Base-by-base conservation (phyloP, 768 basidiomycete genomes). In the Auriscalpium orientale region DNA sequence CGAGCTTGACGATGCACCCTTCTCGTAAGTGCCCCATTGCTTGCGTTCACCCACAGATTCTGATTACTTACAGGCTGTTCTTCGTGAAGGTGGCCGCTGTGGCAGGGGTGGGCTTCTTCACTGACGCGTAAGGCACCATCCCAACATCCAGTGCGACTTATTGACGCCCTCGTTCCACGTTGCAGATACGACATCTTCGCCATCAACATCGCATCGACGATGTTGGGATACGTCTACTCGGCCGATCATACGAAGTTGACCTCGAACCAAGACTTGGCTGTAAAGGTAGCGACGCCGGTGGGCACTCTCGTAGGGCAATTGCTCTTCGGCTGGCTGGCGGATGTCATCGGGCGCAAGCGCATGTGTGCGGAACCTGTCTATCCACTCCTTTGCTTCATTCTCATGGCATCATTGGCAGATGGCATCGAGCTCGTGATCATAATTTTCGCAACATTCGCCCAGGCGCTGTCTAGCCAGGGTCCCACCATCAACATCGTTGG, bases 21-120 rank as follows among this genome's bases (percentile, higher is more conserved):
- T 95, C 71, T 85, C 85, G 87, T 90, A 67, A 54, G 85, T 65
- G 8, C 47, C 55, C 8, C 12, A 5, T 36, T 13, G 0, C 21
- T 28, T 7, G 36, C 36, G n/a, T 1, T 6, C 12, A 22, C 12
- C 2, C 3, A 12, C 9, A 20, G 15, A 8, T 51, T 16, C 28
- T 28, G 16, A 43, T 11, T 10, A 44, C 18, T 9, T 53, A 37
- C 55, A 74, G 74, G 1, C 77, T 74, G 71, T 80, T 80, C 68
- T 80, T 81, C 58, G 70, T 77, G 53, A 80, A 79, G 64, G 66
- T 76, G n/a, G 65, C 61, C 55, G 28, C 67, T 37, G 72, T 76
- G 43, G 75, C 89, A 2, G 90, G 92, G 62, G 87, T 87, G 10
- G 92, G 92, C 28, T 94, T 95, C 79, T 94, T 93, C 76, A 92